Evolutionary conservation across 169 alveolate species (phyloP).

Genomic region (Cytauxzoon felis): DNA sequence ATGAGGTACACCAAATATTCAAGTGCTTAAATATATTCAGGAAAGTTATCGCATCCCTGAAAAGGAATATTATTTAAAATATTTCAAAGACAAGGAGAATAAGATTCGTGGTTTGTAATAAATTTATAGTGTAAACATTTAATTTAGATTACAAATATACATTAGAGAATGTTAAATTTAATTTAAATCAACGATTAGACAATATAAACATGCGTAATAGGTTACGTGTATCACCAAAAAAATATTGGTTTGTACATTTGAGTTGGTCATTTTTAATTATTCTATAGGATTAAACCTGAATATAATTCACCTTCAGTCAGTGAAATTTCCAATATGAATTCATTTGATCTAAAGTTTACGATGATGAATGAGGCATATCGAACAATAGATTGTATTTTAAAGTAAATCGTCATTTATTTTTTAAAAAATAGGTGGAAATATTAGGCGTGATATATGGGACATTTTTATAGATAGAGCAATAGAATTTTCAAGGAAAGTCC

Average conservation of each 20-base stretch:
- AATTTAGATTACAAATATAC: background rate
- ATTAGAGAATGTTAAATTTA: too few relatives aligned
- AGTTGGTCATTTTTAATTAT: background rate
- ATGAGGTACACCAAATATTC: background rate
- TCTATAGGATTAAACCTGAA: conserved; percentile 34
- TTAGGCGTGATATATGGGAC: conserved; percentile 33
- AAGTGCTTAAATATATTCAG: conserved; percentile 12
- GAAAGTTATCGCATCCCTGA: conserved; percentile 45
- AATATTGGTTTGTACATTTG: conserved; percentile 36
- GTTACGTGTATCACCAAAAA: conserved; percentile 37
- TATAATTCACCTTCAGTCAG: conserved; percentile 42
- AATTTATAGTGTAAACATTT: conserved; percentile 3
- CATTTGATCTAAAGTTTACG: conserved; percentile 47
- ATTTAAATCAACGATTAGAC: conserved; percentile 4
- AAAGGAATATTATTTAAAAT: conserved; percentile 45
- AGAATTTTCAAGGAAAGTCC: conserved; percentile 40
- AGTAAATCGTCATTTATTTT: background rate
- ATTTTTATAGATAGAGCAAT: conserved; percentile 47
- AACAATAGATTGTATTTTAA: background rate
- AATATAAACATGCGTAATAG: background rate
- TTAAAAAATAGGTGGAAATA: background rate
- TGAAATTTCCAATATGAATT: conserved; percentile 19
- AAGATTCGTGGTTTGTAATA: background rate
- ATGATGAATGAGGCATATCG: conserved; percentile 60
- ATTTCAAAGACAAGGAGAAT: conserved; percentile 53